These are phyloP conservation scores for Neonectria punicea DNA, from an alignment of 2,329 filamentous ascomycete species.

Conservation along the genomic window DNA sequence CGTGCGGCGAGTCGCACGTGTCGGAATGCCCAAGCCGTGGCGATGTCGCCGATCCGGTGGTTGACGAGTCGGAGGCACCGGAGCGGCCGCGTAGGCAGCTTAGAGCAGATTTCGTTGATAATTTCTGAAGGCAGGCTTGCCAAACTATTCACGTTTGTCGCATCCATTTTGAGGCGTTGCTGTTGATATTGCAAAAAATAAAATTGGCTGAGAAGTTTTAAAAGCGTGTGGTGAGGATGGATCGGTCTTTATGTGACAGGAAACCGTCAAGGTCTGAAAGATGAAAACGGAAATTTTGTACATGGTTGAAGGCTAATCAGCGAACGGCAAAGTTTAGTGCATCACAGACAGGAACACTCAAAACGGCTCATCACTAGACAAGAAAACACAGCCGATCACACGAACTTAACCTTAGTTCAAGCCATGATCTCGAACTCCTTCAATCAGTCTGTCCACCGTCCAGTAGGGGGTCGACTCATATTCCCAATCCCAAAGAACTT, in stretches of 20 bases:
- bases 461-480: neutral
- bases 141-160: neutral
- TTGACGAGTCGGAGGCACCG: constrained; percentile 23
- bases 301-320: neutral
- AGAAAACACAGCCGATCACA: neutral
- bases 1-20: constrained; percentile 18
- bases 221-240: neutral
- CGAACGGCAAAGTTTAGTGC: neutral
- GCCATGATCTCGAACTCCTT: neutral
- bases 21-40: constrained; percentile 20
- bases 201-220: neutral
- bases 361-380: neutral
- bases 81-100: constrained; percentile 9
- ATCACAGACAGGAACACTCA: neutral
- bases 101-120: constrained; percentile 4
- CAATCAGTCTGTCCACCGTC: no score
- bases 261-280: neutral
- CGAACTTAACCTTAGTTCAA: neutral
- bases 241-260: neutral
- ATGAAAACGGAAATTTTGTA: neutral
- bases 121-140: constrained; percentile 13
- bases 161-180: neutral
- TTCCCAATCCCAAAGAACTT: neutral
- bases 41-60: constrained; percentile 6
- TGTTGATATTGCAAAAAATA: neutral